Base-by-base conservation (phyloP, 331 rosid genomes). In the Spiraea crenata region DNA sequence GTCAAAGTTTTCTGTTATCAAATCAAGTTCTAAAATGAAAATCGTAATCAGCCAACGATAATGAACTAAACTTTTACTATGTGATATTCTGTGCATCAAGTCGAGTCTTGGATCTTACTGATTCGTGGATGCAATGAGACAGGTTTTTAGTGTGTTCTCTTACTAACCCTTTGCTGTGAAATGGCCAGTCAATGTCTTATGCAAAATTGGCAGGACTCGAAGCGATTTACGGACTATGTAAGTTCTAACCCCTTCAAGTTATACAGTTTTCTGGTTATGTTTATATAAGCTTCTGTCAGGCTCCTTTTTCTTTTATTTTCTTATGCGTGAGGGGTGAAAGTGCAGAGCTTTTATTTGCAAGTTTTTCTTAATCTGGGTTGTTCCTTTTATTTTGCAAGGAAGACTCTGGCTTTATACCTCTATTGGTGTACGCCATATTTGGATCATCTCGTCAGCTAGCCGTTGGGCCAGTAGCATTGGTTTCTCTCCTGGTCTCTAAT, bases 361-460 rank as follows among this genome's bases (percentile, higher is more conserved):
- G 1, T 25, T 73, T 74, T 65, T 65, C 57, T 57, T 68, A 19
- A 45, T 55, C 55, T 11, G 62, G 19, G 19, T 31, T 71, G 69
- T 79, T 57, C 7, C 56, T 51, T 34, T 55, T 17, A 69, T 78
- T 71, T 68, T 91, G 84, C 85, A 87, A 85, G 96, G 96, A 59
- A 93, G 99, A 93, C 78, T 87, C 97, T 38, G 92, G 91, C 56
- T 93, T 91, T 76, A 84, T 93, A 77, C 99, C 99, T 71, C 35
- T 93, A 67, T 93, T 93, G 82, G 85, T 93, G 64, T 93, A 93
- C 68, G 97, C 97, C 55, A 37, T 91, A 72, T 93, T 93, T 83
- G 99, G 99, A 60, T 93, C 99, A 31, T 93, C 99, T 61, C 97
- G 97, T 67, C 97, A 93, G 91, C 97, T 93, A 74, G 99, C 99